Percentiles rank a stretch among this genome's conserved stretches.
Evolutionary conservation across 2,329 filamentous ascomycete species (phyloP).

Genomic region (Emydomyces testavorans): DNA sequence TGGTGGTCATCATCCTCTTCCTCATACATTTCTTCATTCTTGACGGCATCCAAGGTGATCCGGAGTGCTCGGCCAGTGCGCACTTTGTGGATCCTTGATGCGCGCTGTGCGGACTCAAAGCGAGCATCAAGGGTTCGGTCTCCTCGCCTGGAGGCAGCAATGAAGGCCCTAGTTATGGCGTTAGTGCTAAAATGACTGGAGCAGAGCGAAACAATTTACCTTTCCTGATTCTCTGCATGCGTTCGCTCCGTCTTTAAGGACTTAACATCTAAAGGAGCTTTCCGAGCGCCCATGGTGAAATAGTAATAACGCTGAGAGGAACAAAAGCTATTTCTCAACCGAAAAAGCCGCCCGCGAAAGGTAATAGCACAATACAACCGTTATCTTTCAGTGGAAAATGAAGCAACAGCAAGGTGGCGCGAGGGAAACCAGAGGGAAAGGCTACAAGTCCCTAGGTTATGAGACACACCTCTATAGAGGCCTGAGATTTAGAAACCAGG

Average conservation of each 20-base stretch:
- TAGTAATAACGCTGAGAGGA: neutral
- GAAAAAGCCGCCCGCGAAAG: too few species aligned
- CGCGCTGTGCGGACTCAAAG: conserved; percentile 73
- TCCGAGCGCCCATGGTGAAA: neutral
- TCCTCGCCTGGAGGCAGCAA: conserved; percentile 75
- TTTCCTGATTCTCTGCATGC: conserved; percentile 35
- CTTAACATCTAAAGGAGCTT: conserved; percentile 18
- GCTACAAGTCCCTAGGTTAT: neutral
- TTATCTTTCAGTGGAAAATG: neutral
- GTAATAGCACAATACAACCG: neutral
- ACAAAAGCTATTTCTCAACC: neutral
- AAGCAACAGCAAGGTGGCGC: neutral
- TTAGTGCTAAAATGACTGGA: conserved; percentile 14
- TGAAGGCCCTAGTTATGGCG: conserved; percentile 57
- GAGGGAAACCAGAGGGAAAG: neutral
- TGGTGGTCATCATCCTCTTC: conserved; percentile 70
- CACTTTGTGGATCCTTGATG: conserved; percentile 82
- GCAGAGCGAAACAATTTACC: conserved; percentile 22
- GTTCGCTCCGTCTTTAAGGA: conserved; percentile 20
- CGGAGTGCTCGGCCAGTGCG: conserved; percentile 71
- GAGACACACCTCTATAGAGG: neutral
- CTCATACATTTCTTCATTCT: conserved; percentile 92
- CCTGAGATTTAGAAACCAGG: neutral
- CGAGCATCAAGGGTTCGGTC: conserved; percentile 81
- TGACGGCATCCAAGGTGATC: conserved; percentile 74